phyloP scores from a whole-genome alignment of 2,329 filamentous ascomycete species.

The Aureobasidium namibiae region DNA sequence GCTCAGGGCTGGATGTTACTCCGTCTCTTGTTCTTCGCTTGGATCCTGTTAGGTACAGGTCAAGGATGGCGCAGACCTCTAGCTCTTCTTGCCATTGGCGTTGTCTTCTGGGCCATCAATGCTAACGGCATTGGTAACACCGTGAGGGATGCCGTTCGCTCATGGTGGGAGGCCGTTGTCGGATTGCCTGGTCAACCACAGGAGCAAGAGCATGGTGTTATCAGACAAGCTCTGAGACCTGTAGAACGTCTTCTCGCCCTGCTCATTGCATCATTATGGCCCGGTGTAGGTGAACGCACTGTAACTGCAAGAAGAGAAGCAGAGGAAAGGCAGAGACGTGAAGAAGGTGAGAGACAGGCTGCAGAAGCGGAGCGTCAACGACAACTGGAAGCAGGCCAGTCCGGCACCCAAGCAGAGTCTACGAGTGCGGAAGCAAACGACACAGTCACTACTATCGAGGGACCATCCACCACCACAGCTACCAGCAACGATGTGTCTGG shows the following conservation, averaged over 20 bases:
- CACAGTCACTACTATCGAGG: neutral
- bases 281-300: slow-evolving; percentile 54
- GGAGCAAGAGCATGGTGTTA: slow-evolving; percentile 18
- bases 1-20: slow-evolving; percentile 48
- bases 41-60: slow-evolving; percentile 46
- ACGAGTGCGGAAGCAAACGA: neutral
- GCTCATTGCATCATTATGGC: slow-evolving; percentile 55
- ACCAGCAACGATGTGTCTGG: neutral
- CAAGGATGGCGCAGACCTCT: slow-evolving; percentile 35
- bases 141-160: slow-evolving; percentile 25
- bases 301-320: slow-evolving; percentile 45
- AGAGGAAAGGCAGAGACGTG: slow-evolving; percentile 28
- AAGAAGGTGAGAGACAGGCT: slow-evolving; percentile 12
- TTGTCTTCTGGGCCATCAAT: slow-evolving; percentile 35
- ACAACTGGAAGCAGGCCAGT: neutral
- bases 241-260: slow-evolving; percentile 50
- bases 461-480: neutral
- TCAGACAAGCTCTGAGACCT: slow-evolving; percentile 32
- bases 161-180: slow-evolving; percentile 39
- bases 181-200: slow-evolving; percentile 16
- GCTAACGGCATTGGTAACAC: slow-evolving; percentile 16
- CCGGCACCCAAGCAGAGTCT: neutral
- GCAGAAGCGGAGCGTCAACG: slow-evolving; percentile 12
- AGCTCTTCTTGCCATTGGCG: slow-evolving; percentile 31
- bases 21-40: slow-evolving; percentile 50